These are phyloP conservation scores for Gleditsia sinensis DNA, from an alignment of 306 rosid species.

Conservation along the genomic window DNA sequence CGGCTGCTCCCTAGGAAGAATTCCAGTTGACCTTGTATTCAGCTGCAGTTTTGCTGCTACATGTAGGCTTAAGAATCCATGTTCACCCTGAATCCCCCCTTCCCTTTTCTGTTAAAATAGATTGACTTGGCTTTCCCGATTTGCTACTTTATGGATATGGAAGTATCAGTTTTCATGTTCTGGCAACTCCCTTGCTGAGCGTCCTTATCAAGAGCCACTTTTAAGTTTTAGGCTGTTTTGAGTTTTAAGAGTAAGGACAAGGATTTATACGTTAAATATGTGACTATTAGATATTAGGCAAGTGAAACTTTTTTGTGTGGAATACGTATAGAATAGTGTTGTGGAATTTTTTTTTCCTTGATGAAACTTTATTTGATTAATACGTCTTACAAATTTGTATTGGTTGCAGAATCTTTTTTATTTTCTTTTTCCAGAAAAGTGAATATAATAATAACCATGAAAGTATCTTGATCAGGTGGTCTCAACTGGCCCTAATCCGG, in stretches of 20 bases:
- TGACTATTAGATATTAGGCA: neutral
- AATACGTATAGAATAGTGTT: neutral
- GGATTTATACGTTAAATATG: neutral
- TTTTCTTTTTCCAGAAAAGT: no score
- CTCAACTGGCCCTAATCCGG: conserved; percentile 93
- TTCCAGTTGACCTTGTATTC: neutral
- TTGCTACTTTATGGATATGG: conserved; percentile 20
- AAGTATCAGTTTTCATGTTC: neutral
- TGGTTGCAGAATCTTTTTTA: neutral
- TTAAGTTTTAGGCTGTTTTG: neutral
- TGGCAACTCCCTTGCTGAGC: neutral
- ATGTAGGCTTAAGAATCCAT: conserved; percentile 10
- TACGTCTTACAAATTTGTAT: neutral
- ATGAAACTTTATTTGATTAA: neutral
- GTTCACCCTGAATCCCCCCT: neutral
- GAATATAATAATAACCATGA: conserved; percentile 24
- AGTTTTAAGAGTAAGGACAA: neutral
- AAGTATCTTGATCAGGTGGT: conserved; percentile 65
- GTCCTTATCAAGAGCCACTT: neutral
- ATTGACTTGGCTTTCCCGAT: neutral
- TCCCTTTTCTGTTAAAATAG: neutral
- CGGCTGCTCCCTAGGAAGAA: neutral
- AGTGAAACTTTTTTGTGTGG: conserved; percentile 3
- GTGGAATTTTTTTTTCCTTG: neutral
- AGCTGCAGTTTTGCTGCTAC: conserved; percentile 2